These are phyloP conservation scores for Hibiscus mutabilis DNA, from an alignment of 345 rosid species.

Conservation along the genomic window DNA sequence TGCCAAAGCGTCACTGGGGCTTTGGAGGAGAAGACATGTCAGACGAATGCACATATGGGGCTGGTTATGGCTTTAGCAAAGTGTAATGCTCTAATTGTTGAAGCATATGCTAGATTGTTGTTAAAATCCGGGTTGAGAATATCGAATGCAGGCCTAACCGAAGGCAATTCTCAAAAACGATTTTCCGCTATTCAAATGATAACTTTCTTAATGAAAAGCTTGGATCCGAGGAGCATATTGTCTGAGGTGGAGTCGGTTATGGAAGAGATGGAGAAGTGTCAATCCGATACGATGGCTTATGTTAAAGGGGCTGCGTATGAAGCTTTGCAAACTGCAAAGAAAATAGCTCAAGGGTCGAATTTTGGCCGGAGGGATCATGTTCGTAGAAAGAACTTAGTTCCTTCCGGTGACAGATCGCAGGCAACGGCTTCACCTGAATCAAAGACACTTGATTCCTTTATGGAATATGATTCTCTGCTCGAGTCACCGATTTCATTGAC, in stretches of 20 bases:
- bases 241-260: slow-evolving; percentile 64
- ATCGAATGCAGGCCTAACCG: slow-evolving; percentile 37
- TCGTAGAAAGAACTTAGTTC: slow-evolving; percentile 22
- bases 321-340: slow-evolving; percentile 71
- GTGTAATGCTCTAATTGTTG: slow-evolving; percentile 76
- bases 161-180: slow-evolving; percentile 71
- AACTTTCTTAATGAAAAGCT: slow-evolving; percentile 70
- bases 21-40: slow-evolving; percentile 66
- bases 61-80: slow-evolving; percentile 79
- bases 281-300: slow-evolving; percentile 77
- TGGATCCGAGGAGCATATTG: slow-evolving; percentile 67
- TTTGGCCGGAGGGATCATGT: slow-evolving; percentile 31
- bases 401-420: slow-evolving; percentile 30
- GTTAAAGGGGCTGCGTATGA: slow-evolving; percentile 89
- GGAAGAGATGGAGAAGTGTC: slow-evolving; percentile 74
- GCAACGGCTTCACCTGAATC: slow-evolving; percentile 72
- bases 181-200: slow-evolving; percentile 85
- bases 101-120: slow-evolving; percentile 84
- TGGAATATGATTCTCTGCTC: slow-evolving; percentile 43
- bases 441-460: slow-evolving; percentile 50
- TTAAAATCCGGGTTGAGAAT: slow-evolving; percentile 64
- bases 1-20: slow-evolving; percentile 82
- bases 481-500: slow-evolving; percentile 52
- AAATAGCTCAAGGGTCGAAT: slow-evolving; percentile 48
- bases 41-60: slow-evolving; percentile 64